Evolutionary conservation across 192 early-diverging fungal genomes (phyloP), one percentile per base, ranked within the genome.

Genomic region (Gonapodya prolifera): DNA sequence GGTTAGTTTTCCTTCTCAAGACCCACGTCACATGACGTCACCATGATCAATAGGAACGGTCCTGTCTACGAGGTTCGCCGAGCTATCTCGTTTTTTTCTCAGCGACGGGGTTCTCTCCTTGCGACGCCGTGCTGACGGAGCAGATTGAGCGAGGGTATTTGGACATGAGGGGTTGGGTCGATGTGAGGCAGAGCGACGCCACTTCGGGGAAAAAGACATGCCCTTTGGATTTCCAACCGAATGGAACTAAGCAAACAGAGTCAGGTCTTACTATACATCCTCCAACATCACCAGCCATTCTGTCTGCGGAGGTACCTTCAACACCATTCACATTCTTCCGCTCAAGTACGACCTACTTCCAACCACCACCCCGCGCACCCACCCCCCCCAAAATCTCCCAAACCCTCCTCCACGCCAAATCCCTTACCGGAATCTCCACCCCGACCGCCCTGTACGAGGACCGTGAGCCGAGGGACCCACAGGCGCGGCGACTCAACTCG

Each of bases 61-160:
- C 0, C 75, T 23, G 33, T 76, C 16, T 33, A 34, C 18, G 75
- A 76, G 2, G 75, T 76, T 2, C 75, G 75, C 17, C 33, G 75
- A 8, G 75, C 34, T 8, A 23, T 35, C 16, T 76, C 31, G 75
- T 76, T 76, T 28, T n/a, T 23, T 16, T 30, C 33, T 1, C 33
- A 8, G 17, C 32, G 29, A 35, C 31, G 28, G 33, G 8, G 1
- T 35, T 76, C 35, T 61, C 45, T 61, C 33, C 75, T 0, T 34
- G 29, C 75, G 75, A 76, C 75, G 31, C 75, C 29, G 17, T 23
- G 29, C 35, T 76, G 31, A 33, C 29, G 1, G 29, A 34, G 32
- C 75, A 76, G 33, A 17, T 76, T 30, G 75, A 76, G 34, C 31
- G 29, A 17, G 75, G 75, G 34, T 76, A 76, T 28, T 29, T 35